Evolutionary conservation across 2,329 filamentous ascomycete species (phyloP).

Genomic region (Ophiocordyceps camponoti-floridani): DNA sequence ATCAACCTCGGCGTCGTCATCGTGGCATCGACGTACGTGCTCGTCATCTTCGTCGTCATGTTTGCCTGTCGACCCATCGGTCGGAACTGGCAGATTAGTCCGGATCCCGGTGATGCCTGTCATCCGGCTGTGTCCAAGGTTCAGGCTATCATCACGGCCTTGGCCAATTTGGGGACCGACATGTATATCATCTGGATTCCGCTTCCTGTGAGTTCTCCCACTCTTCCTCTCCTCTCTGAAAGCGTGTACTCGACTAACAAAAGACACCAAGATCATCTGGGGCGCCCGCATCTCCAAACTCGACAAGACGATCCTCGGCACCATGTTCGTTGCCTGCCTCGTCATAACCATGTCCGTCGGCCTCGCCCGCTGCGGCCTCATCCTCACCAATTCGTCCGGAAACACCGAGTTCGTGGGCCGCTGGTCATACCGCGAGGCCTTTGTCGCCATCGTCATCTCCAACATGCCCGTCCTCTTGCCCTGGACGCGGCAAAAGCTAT

Average conservation of each 20-base stretch:
- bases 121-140: slow-evolving; percentile 28
- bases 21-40: slow-evolving; percentile 28
- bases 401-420: background rate
- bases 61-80: slow-evolving; percentile 30
- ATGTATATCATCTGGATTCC: slow-evolving; percentile 39
- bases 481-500: background rate
- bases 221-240: background rate
- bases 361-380: slow-evolving; percentile 17
- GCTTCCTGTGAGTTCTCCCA: slow-evolving; percentile 15
- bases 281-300: slow-evolving; percentile 12
- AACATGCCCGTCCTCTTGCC: background rate
- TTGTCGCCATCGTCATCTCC: slow-evolving; percentile 20
- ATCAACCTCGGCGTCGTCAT: slow-evolving; percentile 30
- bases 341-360: slow-evolving; percentile 19
- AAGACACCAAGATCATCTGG: slow-evolving; percentile 18
- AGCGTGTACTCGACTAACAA: background rate
- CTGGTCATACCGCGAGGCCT: slow-evolving; percentile 22
- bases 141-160: slow-evolving; percentile 29
- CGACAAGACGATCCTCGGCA: slow-evolving; percentile 18
- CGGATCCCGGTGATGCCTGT: slow-evolving; percentile 32
- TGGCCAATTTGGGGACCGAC: slow-evolving; percentile 34
- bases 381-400: slow-evolving; percentile 13
- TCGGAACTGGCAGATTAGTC: slow-evolving; percentile 40
- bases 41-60: slow-evolving; percentile 28
- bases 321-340: slow-evolving; percentile 19